Conservation (phyloP, 1,284 basidiomycete species). For the Porogramme epimiltina region DNA sequence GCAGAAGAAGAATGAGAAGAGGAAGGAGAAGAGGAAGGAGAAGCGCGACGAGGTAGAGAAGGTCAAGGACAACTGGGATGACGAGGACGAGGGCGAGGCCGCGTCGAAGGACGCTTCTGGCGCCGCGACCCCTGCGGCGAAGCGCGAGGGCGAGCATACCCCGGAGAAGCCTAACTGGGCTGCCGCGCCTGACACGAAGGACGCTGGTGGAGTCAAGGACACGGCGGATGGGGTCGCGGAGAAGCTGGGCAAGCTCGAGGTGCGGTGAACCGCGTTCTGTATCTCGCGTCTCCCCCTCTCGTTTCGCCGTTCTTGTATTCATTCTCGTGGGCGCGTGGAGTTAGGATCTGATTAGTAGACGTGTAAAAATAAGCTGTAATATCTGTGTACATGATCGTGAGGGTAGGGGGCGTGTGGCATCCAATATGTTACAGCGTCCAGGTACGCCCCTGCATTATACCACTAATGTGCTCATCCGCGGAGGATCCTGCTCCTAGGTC, state of each 20-base stretch:
- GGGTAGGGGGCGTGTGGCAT: not conserved
- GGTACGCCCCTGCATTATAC: too few species aligned
- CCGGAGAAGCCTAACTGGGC: slow-evolving; percentile 24
- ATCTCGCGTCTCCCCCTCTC: not conserved
- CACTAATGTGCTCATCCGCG: too few species aligned
- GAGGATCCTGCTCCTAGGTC: too few species aligned
- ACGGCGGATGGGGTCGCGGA: slow-evolving; percentile 38
- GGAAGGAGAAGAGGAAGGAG: slow-evolving; percentile 66
- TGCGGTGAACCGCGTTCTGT: slow-evolving; percentile 27
- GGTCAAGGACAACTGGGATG: slow-evolving; percentile 77
- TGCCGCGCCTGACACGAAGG: slow-evolving; percentile 17
- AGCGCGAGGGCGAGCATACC: slow-evolving; percentile 15
- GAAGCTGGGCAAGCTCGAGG: slow-evolving; percentile 47
- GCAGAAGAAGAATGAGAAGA: slow-evolving; percentile 80
- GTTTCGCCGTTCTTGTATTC: slow-evolving; percentile 1
- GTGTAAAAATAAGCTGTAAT: slow-evolving; percentile 16
- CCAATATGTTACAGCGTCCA: not conserved
- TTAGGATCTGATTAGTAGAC: slow-evolving; percentile 14
- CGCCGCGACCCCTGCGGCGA: slow-evolving; percentile 9
- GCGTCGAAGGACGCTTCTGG: slow-evolving; percentile 3
- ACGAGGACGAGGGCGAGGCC: slow-evolving; percentile 48
- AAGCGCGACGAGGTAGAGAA: slow-evolving; percentile 48
- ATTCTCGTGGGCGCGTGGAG: slow-evolving; percentile 8
- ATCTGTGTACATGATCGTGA: not conserved
- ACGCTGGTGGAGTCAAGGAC: slow-evolving; percentile 2